Evolutionary conservation across 169 alveolate species (phyloP).

Genomic region (Babesia ovata): DNA sequence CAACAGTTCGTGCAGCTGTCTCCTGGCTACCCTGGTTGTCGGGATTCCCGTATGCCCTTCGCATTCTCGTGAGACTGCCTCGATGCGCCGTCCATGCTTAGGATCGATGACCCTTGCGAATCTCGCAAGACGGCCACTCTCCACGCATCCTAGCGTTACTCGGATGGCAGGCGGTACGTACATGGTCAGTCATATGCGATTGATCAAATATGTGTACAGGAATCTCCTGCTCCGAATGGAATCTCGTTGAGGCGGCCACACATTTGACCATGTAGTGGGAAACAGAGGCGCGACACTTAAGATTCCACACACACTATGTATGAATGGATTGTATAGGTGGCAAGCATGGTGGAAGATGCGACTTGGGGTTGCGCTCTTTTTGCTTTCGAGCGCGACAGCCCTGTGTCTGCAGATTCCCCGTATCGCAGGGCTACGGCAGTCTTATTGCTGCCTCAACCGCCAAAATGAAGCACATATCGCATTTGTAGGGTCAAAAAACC

Average conservation of each 20-base stretch:
- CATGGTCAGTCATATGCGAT: constrained; percentile 5
- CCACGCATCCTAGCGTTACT: constrained; percentile 6
- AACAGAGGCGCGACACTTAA: too few species aligned
- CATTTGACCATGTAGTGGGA: not conserved
- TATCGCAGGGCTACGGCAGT: not conserved
- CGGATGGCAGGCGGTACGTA: constrained; percentile 51
- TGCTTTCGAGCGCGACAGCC: constrained; percentile 25
- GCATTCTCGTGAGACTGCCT: not conserved
- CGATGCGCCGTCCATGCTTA: not conserved
- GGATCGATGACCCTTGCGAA: constrained; percentile 19
- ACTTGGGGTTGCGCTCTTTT: constrained; percentile 33
- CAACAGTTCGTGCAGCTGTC: not conserved
- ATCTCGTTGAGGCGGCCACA: constrained; percentile 9
- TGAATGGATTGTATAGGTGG: not conserved
- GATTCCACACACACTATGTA: not conserved
- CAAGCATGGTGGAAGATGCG: constrained; percentile 46
- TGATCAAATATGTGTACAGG: constrained; percentile 15
- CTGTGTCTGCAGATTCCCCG: not conserved
- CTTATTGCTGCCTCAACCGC: not conserved
- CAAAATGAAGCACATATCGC: not conserved
- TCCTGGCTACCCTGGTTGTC: not conserved
- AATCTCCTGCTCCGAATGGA: not conserved
- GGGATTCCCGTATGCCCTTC: not conserved
- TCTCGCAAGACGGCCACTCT: constrained; percentile 2
- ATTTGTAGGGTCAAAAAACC: not conserved